Percentiles rank a stretch among this genome's conserved stretches.
These are phyloP conservation scores for Guyanaporus albipodus DNA, from an alignment of 768 basidiomycete species.

Conservation along the genomic window DNA sequence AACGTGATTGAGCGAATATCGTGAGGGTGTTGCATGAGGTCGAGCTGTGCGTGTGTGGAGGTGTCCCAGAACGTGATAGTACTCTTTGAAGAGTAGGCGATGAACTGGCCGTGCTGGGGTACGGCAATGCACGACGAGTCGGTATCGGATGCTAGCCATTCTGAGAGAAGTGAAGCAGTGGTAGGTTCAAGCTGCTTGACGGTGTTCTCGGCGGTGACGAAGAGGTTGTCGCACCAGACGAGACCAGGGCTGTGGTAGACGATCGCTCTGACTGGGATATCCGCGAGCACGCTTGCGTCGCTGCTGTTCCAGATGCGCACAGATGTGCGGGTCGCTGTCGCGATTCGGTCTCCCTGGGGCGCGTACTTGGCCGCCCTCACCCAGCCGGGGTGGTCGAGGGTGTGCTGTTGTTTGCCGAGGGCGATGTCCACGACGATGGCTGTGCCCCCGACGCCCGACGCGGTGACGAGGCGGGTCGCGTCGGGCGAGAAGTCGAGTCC, in stretches of 20 bases:
- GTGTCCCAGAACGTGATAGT: neutral
- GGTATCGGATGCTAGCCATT: neutral
- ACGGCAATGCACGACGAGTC: neutral
- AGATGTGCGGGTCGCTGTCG: neutral
- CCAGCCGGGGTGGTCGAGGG: neutral
- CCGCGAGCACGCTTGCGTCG: neutral
- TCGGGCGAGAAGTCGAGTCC: neutral
- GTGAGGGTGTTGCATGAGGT: neutral
- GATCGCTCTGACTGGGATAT: neutral
- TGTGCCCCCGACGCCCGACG: too few species aligned
- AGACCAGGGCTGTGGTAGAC: neutral
- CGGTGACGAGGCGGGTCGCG: neutral
- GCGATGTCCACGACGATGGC: neutral
- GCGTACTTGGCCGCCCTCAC: neutral
- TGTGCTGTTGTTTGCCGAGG: neutral
- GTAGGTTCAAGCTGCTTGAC: neutral
- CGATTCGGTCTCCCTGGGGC: neutral
- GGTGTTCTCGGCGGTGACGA: neutral
- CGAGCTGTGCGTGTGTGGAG: neutral
- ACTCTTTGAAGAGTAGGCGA: neutral
- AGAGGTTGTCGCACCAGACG: conserved; percentile 2
- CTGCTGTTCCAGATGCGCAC: neutral
- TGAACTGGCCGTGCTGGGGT: neutral
- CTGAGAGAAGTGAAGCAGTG: neutral
- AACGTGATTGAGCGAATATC: neutral